Evolutionary conservation across 305 asterid species (phyloP).

Genomic region (Fraxinus floribunda): DNA sequence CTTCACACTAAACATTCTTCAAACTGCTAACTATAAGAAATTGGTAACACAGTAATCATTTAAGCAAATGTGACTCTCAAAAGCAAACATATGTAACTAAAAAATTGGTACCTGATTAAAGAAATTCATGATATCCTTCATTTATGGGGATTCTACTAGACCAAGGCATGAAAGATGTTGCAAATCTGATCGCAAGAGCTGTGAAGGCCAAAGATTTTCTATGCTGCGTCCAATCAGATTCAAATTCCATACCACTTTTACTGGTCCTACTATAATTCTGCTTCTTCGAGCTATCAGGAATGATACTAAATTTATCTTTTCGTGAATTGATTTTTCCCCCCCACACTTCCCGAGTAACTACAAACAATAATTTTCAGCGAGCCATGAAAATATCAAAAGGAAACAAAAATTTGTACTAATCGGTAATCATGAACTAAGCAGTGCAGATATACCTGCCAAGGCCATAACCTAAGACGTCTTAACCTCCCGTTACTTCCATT

Average conservation of each 20-base stretch:
- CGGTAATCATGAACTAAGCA: background rate
- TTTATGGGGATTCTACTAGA: slow-evolving; percentile 63
- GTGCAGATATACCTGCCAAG: slow-evolving; percentile 46
- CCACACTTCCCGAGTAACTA: slow-evolving; percentile 56
- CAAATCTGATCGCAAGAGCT: slow-evolving; percentile 47
- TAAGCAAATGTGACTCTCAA: slow-evolving; percentile 13
- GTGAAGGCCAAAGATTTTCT: slow-evolving; percentile 47
- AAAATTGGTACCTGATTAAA: slow-evolving; percentile 29
- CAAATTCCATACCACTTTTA: slow-evolving; percentile 63
- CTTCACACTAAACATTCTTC: slow-evolving; percentile 45
- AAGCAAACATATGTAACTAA: slow-evolving; percentile 23
- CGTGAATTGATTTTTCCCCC: slow-evolving; percentile 31
- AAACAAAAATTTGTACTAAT: background rate
- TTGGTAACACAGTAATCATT: slow-evolving; percentile 23
- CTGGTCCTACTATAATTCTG: slow-evolving; percentile 27
- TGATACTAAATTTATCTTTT: slow-evolving; percentile 22
- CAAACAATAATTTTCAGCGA: slow-evolving; percentile 19
- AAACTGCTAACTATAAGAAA: slow-evolving; percentile 25
- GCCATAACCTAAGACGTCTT: slow-evolving; percentile 52
- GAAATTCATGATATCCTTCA: slow-evolving; percentile 68
- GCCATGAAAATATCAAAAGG: slow-evolving; percentile 7
- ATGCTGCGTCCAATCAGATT: slow-evolving; percentile 52
- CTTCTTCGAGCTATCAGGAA: slow-evolving; percentile 25
- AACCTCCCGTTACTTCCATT: slow-evolving; percentile 81
- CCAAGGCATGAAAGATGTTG: slow-evolving; percentile 65